Evolutionary conservation across 148 eudicot genomes (phyloP).

Genomic region (Vaccinium darrowii): DNA sequence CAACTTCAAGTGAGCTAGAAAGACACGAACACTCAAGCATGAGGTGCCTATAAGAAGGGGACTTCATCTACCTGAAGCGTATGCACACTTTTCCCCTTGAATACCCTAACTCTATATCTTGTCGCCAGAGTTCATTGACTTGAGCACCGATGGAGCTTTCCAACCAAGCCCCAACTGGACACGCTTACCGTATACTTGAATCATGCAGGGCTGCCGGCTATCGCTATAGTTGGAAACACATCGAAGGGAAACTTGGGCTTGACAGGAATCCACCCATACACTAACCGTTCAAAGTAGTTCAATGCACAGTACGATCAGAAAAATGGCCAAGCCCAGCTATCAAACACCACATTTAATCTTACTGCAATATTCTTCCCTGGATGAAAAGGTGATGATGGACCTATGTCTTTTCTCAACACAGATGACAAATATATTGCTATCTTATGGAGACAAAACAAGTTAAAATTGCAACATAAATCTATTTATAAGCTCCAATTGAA

Average conservation of each 20-base stretch:
- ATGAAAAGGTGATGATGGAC: neutral
- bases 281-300: neutral
- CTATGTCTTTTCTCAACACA: neutral
- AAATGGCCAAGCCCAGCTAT: neutral
- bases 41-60: neutral
- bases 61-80: neutral
- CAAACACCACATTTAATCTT: neutral
- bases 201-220: neutral
- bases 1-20: neutral
- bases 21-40: neutral
- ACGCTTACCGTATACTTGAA: neutral
- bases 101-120: neutral
- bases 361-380: neutral
- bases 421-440: too few species aligned
- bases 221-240: neutral
- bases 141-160: neutral
- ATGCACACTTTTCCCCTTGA: neutral
- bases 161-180: neutral
- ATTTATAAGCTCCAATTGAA: neutral
- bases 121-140: neutral
- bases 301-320: neutral
- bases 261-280: neutral
- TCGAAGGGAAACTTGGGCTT: neutral
- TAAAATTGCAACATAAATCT: neutral
- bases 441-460: too few species aligned